Evolutionary conservation across 2,329 filamentous ascomycete species (phyloP).

Genomic region (Trichoderma sp.): DNA sequence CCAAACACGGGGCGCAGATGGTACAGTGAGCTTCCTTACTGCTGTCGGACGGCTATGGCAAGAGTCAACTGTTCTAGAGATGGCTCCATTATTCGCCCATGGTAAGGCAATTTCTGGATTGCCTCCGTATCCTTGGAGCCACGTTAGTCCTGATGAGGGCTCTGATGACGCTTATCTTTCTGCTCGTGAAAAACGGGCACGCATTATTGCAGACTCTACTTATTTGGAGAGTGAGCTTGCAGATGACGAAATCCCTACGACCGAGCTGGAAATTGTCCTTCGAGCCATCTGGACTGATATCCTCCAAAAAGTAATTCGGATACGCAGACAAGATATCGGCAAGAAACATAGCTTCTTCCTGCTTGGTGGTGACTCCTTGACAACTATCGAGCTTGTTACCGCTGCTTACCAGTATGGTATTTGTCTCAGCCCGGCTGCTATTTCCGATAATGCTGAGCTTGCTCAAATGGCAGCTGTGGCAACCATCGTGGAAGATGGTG

Average conservation of each 20-base stretch:
- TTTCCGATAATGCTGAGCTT: conserved; percentile 2
- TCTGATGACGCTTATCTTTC: neutral
- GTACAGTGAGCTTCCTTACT: conserved; percentile 1
- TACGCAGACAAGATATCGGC: conserved; percentile 10
- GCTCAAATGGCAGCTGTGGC: conserved; percentile 13
- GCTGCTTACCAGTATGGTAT: conserved; percentile 17
- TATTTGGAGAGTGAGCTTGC: neutral
- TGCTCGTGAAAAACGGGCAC: conserved; percentile 4
- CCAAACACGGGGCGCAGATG: conserved; percentile 1
- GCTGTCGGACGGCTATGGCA: conserved; percentile 18
- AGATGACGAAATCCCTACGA: conserved; percentile 8
- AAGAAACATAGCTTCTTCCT: conserved; percentile 16
- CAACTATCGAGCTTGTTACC: conserved; percentile 14
- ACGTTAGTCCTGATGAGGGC: neutral
- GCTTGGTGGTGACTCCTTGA: conserved; percentile 15
- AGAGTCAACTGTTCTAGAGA: conserved; percentile 2
- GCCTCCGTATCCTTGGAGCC: conserved; percentile 17
- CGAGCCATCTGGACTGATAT: conserved; percentile 9
- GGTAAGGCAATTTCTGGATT: conserved; percentile 17
- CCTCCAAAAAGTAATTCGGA: neutral
- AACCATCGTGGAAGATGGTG: neutral
- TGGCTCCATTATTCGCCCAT: conserved; percentile 6
- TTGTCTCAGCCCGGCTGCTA: neutral
- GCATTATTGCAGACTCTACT: neutral
- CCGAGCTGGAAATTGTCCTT: conserved; percentile 15